Evolutionary conservation across 2,329 filamentous ascomycete species (phyloP).

Genomic region (Ophiosphaerella korrae): DNA sequence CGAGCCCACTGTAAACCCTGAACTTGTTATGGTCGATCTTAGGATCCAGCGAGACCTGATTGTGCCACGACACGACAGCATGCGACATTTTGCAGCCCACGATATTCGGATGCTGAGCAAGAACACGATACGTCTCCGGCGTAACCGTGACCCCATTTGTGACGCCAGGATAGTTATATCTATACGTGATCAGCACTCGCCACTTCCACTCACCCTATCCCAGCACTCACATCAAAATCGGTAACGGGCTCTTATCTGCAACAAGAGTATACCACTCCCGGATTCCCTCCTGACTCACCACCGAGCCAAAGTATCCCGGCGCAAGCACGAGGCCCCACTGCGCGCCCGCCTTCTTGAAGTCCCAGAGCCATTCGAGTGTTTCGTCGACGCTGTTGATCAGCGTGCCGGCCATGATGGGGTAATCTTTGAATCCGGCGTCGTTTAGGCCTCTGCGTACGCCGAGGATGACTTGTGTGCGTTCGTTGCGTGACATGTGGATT

Average conservation of each 20-base stretch:
- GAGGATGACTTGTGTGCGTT: constrained; percentile 61
- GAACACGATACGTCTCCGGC: constrained; percentile 62
- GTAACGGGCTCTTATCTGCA: constrained; percentile 65
- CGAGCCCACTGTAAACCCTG: constrained; percentile 67
- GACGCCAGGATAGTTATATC: constrained; percentile 70
- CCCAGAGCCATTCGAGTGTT: constrained; percentile 62
- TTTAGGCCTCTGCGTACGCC: constrained; percentile 62
- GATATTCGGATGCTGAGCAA: constrained; percentile 68
- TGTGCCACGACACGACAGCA: constrained; percentile 68
- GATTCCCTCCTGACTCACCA: constrained; percentile 63
- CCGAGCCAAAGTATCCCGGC: constrained; percentile 68
- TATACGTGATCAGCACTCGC: constrained; percentile 33
- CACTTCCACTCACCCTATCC: background rate
- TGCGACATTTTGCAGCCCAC: constrained; percentile 73
- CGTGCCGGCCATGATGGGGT: constrained; percentile 67
- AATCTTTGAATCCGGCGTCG: constrained; percentile 61
- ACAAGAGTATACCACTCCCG: constrained; percentile 65
- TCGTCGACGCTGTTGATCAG: constrained; percentile 67
- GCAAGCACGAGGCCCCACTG: constrained; percentile 67
- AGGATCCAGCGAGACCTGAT: constrained; percentile 64
- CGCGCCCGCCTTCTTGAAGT: constrained; percentile 62
- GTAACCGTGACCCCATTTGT: constrained; percentile 67
- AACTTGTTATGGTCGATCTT: constrained; percentile 64
- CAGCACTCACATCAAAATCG: constrained; percentile 62
- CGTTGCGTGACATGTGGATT: constrained; percentile 64